Conservation (phyloP, 352 stramenopile genomes). For the Phytophthora meadii region DNA sequence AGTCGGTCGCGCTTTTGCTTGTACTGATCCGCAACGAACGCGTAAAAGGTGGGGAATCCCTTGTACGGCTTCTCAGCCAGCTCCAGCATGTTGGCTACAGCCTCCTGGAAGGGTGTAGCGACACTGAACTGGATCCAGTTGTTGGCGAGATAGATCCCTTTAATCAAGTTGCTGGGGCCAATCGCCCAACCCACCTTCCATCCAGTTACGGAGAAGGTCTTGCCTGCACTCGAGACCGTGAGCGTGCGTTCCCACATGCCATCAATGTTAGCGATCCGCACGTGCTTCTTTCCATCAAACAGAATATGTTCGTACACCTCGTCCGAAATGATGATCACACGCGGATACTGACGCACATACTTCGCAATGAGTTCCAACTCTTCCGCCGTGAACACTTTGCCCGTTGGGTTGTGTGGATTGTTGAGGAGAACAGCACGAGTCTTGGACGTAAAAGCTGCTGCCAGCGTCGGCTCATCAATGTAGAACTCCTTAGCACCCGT, state of each 20-base stretch:
- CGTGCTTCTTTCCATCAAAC: slow-evolving; percentile 79
- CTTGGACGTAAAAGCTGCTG: slow-evolving; percentile 88
- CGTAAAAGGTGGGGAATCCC: slow-evolving; percentile 80
- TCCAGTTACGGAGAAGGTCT: slow-evolving; percentile 94
- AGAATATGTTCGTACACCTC: slow-evolving; percentile 99
- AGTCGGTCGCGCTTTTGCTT: slow-evolving; percentile 77
- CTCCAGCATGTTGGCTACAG: slow-evolving; percentile 82
- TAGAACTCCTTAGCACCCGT: slow-evolving; percentile 69
- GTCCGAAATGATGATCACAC: slow-evolving; percentile 96
- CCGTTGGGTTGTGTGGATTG: slow-evolving; percentile 99
- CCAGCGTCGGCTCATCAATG: slow-evolving; percentile 88
- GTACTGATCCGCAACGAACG: slow-evolving; percentile 80
- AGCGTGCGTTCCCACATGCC: slow-evolving; percentile 89
- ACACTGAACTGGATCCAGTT: slow-evolving; percentile 92
- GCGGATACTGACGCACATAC: slow-evolving; percentile 81
- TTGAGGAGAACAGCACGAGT: slow-evolving; percentile 97
- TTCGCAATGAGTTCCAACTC: slow-evolving; percentile 95
- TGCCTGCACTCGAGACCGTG: slow-evolving; percentile 91
- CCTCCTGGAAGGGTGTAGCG: slow-evolving; percentile 86
- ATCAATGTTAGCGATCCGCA: slow-evolving; percentile 78
- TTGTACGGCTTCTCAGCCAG: slow-evolving; percentile 74
- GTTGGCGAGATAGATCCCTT: slow-evolving; percentile 82
- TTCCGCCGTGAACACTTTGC: slow-evolving; percentile 95
- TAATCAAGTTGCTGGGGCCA: slow-evolving; percentile 74
- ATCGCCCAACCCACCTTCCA: slow-evolving; percentile 95